Conservation (phyloP, 179 eudicot species). For the Vitellaria paradoxa region DNA sequence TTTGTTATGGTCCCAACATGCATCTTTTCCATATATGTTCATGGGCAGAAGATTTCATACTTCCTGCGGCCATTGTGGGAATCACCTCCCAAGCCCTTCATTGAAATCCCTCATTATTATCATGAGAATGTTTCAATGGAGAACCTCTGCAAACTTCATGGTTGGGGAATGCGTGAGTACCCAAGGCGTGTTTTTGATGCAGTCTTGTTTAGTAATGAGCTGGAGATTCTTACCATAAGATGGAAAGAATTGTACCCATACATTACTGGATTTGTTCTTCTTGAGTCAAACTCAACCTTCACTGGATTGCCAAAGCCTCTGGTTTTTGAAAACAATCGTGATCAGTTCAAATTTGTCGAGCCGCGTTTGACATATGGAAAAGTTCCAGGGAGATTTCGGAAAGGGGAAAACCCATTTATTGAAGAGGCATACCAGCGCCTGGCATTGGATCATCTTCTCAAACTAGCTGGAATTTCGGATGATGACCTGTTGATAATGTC, state of each 20-base stretch:
- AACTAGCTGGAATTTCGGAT: conserved; percentile 22
- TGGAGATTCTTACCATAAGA: conserved; percentile 24
- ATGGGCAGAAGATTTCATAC: conserved; percentile 24
- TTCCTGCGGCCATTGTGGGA: conserved; percentile 25
- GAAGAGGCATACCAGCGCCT: conserved; percentile 28
- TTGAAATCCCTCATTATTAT: conserved; percentile 23
- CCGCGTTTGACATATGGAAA: conserved; percentile 23
- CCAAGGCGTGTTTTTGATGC: conserved; percentile 28
- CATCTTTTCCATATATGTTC: conserved; percentile 11
- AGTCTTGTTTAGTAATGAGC: conserved; percentile 22
- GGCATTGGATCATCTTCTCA: conserved; percentile 24
- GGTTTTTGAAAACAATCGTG: conserved; percentile 12
- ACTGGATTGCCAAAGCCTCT: conserved; percentile 25
- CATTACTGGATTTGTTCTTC: conserved; percentile 22
- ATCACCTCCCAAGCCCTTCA: conserved; percentile 24
- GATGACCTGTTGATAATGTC: conserved; percentile 30
- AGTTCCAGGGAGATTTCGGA: conserved; percentile 20
- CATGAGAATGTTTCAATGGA: conserved; percentile 27
- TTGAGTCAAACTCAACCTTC: conserved; percentile 28
- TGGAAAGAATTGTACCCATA: conserved; percentile 29
- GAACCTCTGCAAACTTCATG: conserved; percentile 24
- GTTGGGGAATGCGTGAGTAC: conserved; percentile 27
- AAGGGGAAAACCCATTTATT: conserved; percentile 22
- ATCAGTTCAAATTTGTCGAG: conserved; percentile 18
- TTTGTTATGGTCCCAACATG: conserved; percentile 21